Base-by-base conservation (phyloP, 2,329 filamentous ascomycete genomes). In the Monosporascus sp. region DNA sequence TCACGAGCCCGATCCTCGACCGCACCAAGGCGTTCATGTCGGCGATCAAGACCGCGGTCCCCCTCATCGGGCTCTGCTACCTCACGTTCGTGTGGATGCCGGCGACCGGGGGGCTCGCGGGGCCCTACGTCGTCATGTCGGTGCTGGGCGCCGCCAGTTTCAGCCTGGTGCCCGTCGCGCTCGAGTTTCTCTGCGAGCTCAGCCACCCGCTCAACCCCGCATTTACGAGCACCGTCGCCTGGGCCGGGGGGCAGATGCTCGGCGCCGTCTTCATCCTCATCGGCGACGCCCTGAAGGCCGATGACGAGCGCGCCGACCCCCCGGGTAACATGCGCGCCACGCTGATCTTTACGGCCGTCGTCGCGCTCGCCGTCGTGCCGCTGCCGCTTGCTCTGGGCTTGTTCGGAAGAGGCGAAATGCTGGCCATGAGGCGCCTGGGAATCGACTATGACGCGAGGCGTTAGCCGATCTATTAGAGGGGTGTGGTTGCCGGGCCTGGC, bases 181-280 rank as follows among this genome's bases (percentile, higher is more conserved):
- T 97, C 48, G 94, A 99, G 71, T 91, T 88, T 61, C 75, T 97
- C 17, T 89, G 89, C 49, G 90, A 97, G 68, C 81, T 96, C 54
- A 91, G 88, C 5, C 89, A 94, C 64, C 94, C 94, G 0, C 83
- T 95, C 25, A 87, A 84, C 41, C 92, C 94, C 0, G 93, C 96
- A 71, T 81, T 97, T 45, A 89, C 89, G 1, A 89, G 84, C 56
- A 90, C 89, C 27, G 76, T 95, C 22, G 89, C 87, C 63, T 97
- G 94, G 94, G 81, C 83, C 1, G 87, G 87, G 6, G 93, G 94
- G 0, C 93, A 97, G 74, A 71, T 97, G 7, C 72, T 95, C 1
- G 94, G 94, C 14, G 92, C 84, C 2, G 72, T 92, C 27, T 96
- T 97, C 65, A 88, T 97, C 63, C 73, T 99, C 31, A 72, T 93